Evolutionary conservation across 768 basidiomycete species (phyloP).

Genomic region (Suillus discolor): DNA sequence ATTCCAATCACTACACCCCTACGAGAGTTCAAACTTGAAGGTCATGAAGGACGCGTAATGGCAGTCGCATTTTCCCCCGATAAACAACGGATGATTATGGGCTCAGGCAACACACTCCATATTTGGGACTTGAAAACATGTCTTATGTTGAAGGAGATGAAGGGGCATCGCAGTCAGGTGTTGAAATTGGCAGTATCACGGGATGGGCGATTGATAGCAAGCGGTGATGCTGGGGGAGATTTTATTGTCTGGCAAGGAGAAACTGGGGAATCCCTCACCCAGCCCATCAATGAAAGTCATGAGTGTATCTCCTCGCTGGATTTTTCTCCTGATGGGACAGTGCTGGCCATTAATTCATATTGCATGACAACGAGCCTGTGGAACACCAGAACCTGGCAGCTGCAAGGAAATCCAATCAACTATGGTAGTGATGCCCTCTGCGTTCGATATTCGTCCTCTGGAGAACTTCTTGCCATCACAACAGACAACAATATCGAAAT

Average conservation of each 20-base stretch:
- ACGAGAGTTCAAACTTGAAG: neutral
- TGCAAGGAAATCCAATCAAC: neutral
- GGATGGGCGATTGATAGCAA: neutral
- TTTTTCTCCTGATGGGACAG: neutral
- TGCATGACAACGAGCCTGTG: neutral
- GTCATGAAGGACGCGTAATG: neutral
- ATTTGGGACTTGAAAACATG: neutral
- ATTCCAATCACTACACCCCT: neutral
- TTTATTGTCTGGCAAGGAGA: neutral
- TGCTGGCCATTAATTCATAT: neutral
- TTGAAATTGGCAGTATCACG: neutral
- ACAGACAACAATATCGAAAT: neutral
- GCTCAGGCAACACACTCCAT: neutral
- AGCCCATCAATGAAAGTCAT: neutral
- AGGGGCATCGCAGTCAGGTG: neutral
- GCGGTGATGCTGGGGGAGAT: neutral
- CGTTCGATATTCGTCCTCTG: neutral
- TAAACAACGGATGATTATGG: neutral
- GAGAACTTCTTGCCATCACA: neutral
- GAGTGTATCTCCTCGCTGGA: neutral
- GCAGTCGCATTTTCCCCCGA: neutral
- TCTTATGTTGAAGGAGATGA: neutral
- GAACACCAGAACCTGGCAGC: neutral
- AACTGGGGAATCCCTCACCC: neutral
- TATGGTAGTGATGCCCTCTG: neutral